phyloP scores from a whole-genome alignment of 2,329 filamentous ascomycete genomes.

The Curvularia sp. region DNA sequence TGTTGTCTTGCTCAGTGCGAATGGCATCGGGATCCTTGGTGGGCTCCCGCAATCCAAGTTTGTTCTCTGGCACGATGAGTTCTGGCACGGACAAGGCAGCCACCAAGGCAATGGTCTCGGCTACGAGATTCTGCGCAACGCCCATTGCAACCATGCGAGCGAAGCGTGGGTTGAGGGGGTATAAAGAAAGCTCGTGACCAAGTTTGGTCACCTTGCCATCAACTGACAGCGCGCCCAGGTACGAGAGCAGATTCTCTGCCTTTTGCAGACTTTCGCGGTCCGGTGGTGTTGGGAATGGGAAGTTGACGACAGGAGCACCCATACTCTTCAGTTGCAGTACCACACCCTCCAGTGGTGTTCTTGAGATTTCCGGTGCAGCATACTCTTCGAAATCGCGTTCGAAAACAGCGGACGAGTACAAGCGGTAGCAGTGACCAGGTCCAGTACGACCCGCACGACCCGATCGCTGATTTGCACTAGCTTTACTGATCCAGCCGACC shows the following conservation, averaged over 20 bases:
- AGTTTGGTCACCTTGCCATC: constrained; percentile 78
- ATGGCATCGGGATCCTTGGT: constrained; percentile 54
- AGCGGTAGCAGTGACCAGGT: constrained; percentile 90
- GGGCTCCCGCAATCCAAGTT: constrained; percentile 68
- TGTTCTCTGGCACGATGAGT: constrained; percentile 82
- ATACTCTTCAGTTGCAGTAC: constrained; percentile 95
- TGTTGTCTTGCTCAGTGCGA: constrained; percentile 69
- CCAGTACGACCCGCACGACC: constrained; percentile 95
- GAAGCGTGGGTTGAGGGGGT: constrained; percentile 89
- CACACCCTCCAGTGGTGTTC: constrained; percentile 87
- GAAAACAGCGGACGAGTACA: constrained; percentile 94
- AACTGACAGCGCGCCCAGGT: constrained; percentile 78
- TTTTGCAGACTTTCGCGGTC: constrained; percentile 76
- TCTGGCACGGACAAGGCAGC: constrained; percentile 88
- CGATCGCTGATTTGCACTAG: constrained; percentile 87
- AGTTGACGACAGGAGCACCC: constrained; percentile 89
- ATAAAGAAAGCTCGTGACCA: constrained; percentile 83
- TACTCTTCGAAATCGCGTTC: constrained; percentile 88
- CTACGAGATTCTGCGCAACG: constrained; percentile 79
- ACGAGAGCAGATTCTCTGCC: constrained; percentile 84
- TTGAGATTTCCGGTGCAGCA: constrained; percentile 83
- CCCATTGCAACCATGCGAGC: constrained; percentile 91
- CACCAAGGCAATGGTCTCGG: constrained; percentile 86
- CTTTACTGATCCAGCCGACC: constrained; percentile 96
- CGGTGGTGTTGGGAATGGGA: constrained; percentile 93